Evolutionary conservation across 2,329 filamentous ascomycete species (phyloP).

Genomic region (Graphilbum ipis-grandicollis): DNA sequence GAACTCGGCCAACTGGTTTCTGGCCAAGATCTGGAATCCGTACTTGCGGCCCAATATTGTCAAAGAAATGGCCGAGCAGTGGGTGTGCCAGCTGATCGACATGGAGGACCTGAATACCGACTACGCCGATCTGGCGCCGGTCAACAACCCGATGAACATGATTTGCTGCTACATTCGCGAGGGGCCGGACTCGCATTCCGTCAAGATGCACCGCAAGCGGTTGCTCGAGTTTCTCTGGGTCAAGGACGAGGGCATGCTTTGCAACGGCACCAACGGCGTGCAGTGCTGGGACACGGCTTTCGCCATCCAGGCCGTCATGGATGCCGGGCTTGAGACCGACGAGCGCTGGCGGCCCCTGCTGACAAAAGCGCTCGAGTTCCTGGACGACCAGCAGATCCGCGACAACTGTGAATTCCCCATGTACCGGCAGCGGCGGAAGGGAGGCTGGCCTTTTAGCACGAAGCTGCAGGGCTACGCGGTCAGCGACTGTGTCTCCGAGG

Average conservation of each 20-base stretch:
- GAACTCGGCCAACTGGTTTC: constrained; percentile 58
- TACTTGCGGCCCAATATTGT: constrained; percentile 52
- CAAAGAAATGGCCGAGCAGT: constrained; percentile 56
- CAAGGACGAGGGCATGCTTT: constrained; percentile 80
- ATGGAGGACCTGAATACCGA: constrained; percentile 91
- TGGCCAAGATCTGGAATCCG: constrained; percentile 68
- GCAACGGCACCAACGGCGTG: constrained; percentile 95
- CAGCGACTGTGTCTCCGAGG: constrained; percentile 86
- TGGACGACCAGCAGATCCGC: constrained; percentile 81
- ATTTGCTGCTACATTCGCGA: constrained; percentile 71
- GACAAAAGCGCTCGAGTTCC: constrained; percentile 61
- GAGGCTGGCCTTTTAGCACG: constrained; percentile 92
- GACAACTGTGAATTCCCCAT: constrained; percentile 67
- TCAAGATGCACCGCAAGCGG: constrained; percentile 63
- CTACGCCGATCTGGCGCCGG: constrained; percentile 70
- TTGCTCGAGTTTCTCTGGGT: constrained; percentile 83
- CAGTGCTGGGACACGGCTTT: constrained; percentile 96
- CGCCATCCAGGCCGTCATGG: constrained; percentile 63
- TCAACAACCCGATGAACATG: constrained; percentile 84
- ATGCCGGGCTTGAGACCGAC: constrained; percentile 62
- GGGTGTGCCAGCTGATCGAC: constrained; percentile 66
- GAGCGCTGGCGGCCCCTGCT: constrained; percentile 71
- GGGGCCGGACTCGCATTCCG: constrained; percentile 54
- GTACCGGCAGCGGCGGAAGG: constrained; percentile 82
- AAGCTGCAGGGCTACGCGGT: constrained; percentile 87